phyloP scores from a whole-genome alignment of 2,329 filamentous ascomycete genomes.

The Phialemoniopsis sp. region DNA sequence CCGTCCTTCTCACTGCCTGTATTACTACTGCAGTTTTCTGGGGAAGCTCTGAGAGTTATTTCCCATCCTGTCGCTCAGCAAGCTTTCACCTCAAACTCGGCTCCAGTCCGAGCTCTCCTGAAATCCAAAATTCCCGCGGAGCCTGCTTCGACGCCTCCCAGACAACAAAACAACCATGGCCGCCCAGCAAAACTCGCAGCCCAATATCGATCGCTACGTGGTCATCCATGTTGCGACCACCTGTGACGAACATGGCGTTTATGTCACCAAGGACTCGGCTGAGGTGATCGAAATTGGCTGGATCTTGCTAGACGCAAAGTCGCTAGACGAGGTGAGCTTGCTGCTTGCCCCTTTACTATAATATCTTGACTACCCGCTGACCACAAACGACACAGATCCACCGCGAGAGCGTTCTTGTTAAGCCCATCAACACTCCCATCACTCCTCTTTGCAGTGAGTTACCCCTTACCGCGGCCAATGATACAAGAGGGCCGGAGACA shows the following conservation, averaged over 20 bases:
- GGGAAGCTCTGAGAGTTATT: not conserved
- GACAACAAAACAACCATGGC: slow-evolving; percentile 42
- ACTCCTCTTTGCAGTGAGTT: slow-evolving; percentile 97
- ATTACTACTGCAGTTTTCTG: too few species aligned
- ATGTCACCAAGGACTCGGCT: slow-evolving; percentile 98
- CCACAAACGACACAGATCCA: slow-evolving; percentile 62
- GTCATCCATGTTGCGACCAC: slow-evolving; percentile 98
- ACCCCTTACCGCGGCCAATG: slow-evolving; percentile 17
- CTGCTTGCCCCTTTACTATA: not conserved
- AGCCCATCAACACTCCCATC: slow-evolving; percentile 97
- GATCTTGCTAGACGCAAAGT: slow-evolving; percentile 91
- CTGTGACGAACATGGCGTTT: slow-evolving; percentile 98
- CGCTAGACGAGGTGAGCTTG: slow-evolving; percentile 78
- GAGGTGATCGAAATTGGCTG: slow-evolving; percentile 99
- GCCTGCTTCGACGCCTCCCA: slow-evolving; percentile 7
- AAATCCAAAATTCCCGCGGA: slow-evolving; percentile 3
- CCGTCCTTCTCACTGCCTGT: too few species aligned
- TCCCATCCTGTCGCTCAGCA: slow-evolving; percentile 8
- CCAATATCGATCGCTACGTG: slow-evolving; percentile 86
- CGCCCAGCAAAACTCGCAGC: slow-evolving; percentile 46
- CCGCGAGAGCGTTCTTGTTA: slow-evolving; percentile 93
- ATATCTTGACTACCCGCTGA: slow-evolving; percentile 8
- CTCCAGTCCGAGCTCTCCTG: slow-evolving; percentile 3
- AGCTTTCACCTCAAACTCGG: slow-evolving; percentile 4
- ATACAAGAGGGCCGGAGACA: too few species aligned